Evolutionary conservation across 2,329 filamentous ascomycete genomes (phyloP), one percentile per base, ranked within the genome.

Genomic region (Pestalotiopsis sp.): DNA sequence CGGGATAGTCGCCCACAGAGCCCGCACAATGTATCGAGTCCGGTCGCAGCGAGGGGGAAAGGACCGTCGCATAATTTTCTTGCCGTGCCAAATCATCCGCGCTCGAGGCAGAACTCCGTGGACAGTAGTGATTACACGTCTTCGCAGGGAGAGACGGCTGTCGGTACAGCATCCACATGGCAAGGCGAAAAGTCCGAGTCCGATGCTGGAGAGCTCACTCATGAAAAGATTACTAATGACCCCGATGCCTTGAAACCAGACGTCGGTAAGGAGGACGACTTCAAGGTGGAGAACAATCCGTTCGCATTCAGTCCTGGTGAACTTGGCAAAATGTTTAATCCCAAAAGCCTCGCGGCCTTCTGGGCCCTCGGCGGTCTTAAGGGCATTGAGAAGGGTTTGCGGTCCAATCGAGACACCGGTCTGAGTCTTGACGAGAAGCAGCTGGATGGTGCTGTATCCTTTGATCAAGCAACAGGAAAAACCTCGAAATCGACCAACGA

Each of bases 251-350:
- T 97, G 70, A 89, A 86, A 64, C 92, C 94, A 0, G 93, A 97
- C 76, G 86, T 89, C 49, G 92, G 93, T 6, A 92, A 90, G 66
- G 92, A 95, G 77, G 85, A 82, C 20, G 93, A 95, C 71, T 97
- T 97, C 74, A 75, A 88, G 14, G 90, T 95, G 12, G 86, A 91
- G 5, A 85, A 94, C 78, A 97, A 96, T 78, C 91, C 92, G 0
- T 97, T 97, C 76, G 94, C 93, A 17, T 97, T 94, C 77, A 89
- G 90, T 2, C 92, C 92, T 2, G 94, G 95, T 14, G 91, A 97
- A 76, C 85, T 98, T 71, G 91, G 90, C 75, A 97, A 97, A 80
- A 87, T 97, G 82, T 89, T 95, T 70, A 96, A 97, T 77, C 95
- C 95, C 3, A 97, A 97, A 83, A 97, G 90, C 70, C 81, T 97